phyloP scores from a whole-genome alignment of 495 filamentous ascomycete species.

The Platismatia glauca region DNA sequence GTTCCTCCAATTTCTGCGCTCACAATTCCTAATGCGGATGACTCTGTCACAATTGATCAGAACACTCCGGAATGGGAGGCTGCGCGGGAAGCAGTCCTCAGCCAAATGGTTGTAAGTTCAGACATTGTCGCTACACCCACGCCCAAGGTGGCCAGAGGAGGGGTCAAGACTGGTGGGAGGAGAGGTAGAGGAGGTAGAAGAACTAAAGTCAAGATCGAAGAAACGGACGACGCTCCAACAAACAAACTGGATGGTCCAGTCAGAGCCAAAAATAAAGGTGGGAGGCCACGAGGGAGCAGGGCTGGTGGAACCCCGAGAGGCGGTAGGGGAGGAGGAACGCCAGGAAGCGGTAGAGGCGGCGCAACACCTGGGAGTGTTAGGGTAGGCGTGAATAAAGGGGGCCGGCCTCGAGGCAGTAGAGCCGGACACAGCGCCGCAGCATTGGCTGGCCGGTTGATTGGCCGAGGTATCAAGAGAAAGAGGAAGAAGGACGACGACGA shows the following conservation, averaged over 20 bases:
- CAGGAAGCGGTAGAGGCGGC: constrained; percentile 9
- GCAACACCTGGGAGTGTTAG: constrained; percentile 4
- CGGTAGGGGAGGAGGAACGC: constrained; percentile 8
- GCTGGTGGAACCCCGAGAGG: constrained; percentile 7
- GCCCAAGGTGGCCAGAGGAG: constrained; percentile 16
- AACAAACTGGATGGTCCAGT: neutral
- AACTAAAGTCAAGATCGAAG: constrained; percentile 19
- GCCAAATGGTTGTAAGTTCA: constrained; percentile 34
- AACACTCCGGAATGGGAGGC: constrained; percentile 32
- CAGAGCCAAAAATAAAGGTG: constrained; percentile 15
- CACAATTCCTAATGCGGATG: neutral
- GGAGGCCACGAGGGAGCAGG: constrained; percentile 13
- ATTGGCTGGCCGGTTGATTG: neutral
- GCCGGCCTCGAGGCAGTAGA: constrained; percentile 20
- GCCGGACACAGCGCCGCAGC: constrained; percentile 14
- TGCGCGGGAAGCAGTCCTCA: constrained; percentile 35
- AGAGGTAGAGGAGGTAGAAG: constrained; percentile 16
- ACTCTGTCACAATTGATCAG: constrained; percentile 1
- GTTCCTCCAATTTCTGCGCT: neutral
- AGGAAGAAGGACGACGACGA: constrained; percentile 39
- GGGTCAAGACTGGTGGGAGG: constrained; percentile 16
- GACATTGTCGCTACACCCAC: constrained; percentile 22
- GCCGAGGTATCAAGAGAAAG: constrained; percentile 31
- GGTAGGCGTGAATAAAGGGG: constrained; percentile 14
- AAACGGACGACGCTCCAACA: neutral